A percentile compares a stretch with the other conserved stretches of the same genome.
phyloP scores from a whole-genome alignment of 2,329 filamentous ascomycete species.

The Fusarium equiseti region DNA sequence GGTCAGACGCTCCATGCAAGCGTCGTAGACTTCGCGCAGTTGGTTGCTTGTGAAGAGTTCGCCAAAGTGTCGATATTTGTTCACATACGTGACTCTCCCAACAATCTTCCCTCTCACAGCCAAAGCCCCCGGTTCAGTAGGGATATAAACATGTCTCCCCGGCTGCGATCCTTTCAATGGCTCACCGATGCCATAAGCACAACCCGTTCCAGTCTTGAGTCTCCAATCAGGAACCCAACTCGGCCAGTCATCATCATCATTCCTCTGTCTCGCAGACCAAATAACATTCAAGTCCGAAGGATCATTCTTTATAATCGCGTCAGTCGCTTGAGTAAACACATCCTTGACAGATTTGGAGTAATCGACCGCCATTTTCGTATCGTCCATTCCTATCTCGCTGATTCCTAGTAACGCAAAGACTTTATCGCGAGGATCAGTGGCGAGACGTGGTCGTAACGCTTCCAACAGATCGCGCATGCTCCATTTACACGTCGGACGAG shows the following conservation, averaged over 20 bases:
- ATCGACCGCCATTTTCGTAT: conserved; percentile 16
- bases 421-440: conserved; percentile 35
- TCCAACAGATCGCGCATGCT: conserved; percentile 26
- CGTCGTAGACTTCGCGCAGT: conserved; percentile 11
- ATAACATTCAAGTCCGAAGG: conserved; percentile 17
- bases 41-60: conserved; percentile 4
- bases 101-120: conserved; percentile 17
- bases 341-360: conserved; percentile 30
- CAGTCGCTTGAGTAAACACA: conserved; percentile 24
- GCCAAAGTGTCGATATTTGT: conserved; percentile 23
- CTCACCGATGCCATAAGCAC: conserved; percentile 29
- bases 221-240: conserved; percentile 42
- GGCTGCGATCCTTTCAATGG: conserved; percentile 1
- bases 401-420: conserved; percentile 34
- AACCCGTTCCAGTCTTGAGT: conserved; percentile 30
- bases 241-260: conserved; percentile 22
- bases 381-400: conserved; percentile 13
- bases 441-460: conserved; percentile 24
- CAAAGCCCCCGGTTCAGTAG: not conserved
- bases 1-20: conserved; percentile 12
- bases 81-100: conserved; percentile 21
- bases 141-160: conserved; percentile 14
- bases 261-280: conserved; percentile 32
- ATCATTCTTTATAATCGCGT: conserved; percentile 29
- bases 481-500: conserved; percentile 29